Evolutionary conservation across 352 stramenopile genomes (phyloP).

Genomic region (Phytophthora citrophthora): DNA sequence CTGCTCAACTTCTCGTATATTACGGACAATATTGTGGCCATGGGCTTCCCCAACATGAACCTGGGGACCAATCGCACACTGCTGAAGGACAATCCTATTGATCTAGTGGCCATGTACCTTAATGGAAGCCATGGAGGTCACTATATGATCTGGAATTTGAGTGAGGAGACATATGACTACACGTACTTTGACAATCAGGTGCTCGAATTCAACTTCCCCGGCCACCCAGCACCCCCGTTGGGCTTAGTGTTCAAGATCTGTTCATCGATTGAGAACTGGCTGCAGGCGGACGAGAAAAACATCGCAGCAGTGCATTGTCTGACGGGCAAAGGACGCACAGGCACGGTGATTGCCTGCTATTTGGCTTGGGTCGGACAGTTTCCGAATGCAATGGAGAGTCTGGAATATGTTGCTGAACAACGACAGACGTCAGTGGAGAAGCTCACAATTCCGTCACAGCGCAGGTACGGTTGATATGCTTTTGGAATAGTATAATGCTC

Average conservation of each 20-base stretch:
- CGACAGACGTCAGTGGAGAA: constrained; percentile 89
- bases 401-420: constrained; percentile 94
- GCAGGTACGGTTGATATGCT: constrained; percentile 56
- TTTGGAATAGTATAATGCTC: neutral
- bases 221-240: constrained; percentile 95
- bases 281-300: constrained; percentile 95
- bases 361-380: constrained; percentile 95
- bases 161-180: constrained; percentile 97
- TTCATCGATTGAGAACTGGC: constrained; percentile 97
- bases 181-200: constrained; percentile 96
- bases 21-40: constrained; percentile 87
- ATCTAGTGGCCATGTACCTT: constrained; percentile 94
- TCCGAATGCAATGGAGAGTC: constrained; percentile 91
- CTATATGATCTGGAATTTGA: constrained; percentile 99
- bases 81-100: constrained; percentile 89
- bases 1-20: constrained; percentile 94
- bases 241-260: constrained; percentile 98
- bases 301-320: constrained; percentile 97
- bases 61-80: constrained; percentile 73
- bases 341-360: constrained; percentile 95
- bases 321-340: constrained; percentile 95
- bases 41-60: constrained; percentile 93
- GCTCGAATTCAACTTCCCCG: constrained; percentile 97
- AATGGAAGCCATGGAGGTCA: constrained; percentile 93
- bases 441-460: constrained; percentile 97